Percentiles rank a stretch among this genome's conserved stretches.
Conservation (phyloP, 2,329 filamentous ascomycete species). For the Macrophomina tecta region DNA sequence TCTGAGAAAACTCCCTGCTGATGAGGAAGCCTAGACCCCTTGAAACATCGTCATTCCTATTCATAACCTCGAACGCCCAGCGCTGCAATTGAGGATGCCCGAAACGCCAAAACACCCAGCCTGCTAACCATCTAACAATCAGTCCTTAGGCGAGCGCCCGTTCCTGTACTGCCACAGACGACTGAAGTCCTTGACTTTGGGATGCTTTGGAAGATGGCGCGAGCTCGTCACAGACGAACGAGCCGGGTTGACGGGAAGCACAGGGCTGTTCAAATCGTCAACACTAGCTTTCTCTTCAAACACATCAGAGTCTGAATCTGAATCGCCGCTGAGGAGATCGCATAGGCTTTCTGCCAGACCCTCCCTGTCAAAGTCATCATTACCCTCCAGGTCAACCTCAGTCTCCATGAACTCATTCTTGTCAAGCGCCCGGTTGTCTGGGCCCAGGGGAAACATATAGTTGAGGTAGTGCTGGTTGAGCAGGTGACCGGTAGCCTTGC, state of each 20-base stretch:
- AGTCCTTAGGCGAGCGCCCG: constrained; percentile 29
- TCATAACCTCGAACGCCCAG: constrained; percentile 12
- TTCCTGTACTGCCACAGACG: constrained; percentile 35
- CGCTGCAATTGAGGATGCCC: background rate
- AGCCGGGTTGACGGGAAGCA: constrained; percentile 18
- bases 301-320: constrained; percentile 13
- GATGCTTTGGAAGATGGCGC: constrained; percentile 1
- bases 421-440: constrained; percentile 55
- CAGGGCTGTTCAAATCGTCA: constrained; percentile 30
- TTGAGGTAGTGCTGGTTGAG: constrained; percentile 67
- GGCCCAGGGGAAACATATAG: constrained; percentile 63
- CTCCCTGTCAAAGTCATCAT: constrained; percentile 21
- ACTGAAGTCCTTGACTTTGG: constrained; percentile 33
- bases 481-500: constrained; percentile 43
- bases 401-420: constrained; percentile 68
- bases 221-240: constrained; percentile 24
- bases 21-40: constrained; percentile 4
- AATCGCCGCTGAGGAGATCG: constrained; percentile 11
- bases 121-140: background rate
- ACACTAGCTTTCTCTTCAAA: constrained; percentile 29
- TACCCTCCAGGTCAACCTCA: constrained; percentile 33
- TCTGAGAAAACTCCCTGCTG: background rate
- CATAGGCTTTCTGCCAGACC: constrained; percentile 21
- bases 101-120: background rate
- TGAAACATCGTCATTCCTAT: background rate